Base-by-base conservation (phyloP, 2,329 filamentous ascomycete species). In the Neonectria hederae region DNA sequence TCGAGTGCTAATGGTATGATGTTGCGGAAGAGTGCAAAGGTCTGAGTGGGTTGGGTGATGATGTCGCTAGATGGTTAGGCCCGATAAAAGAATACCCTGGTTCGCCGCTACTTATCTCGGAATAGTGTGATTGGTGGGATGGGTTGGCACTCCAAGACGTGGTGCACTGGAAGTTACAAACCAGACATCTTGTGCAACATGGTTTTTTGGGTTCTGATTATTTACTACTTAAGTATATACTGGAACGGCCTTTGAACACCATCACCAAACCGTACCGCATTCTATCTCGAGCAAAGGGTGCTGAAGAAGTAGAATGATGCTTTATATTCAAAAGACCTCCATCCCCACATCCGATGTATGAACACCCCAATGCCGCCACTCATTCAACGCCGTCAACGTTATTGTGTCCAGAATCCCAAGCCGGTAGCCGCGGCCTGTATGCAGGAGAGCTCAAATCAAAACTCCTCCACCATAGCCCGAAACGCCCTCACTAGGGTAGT, bases 351-450 rank as follows among this genome's bases (percentile, higher is more conserved):
- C 53, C 61, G n/a, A 43, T 65, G 22, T 60, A 66, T 70, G 60
- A 68, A 68, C 71, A 73, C 65, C 69, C 56, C 62, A 63, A 59
- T 69, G 32, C 59, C 66, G 59, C 62, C 60, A 61, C 59, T 63
- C 69, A 60, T 68, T 69, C 65, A 76, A 77, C 75, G 75, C 75
- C 75, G 60, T 68, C 68, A 63, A 69, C 68, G 62, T 75, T 68
- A 66, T 40, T 65, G 64, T 71, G 64, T 67, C 67, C 57, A 66
- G 61, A 71, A 64, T 65, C 66, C 71, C 49, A 56, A 58, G 65
- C 62, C 54, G 66, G 26, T 68, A 67, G 66, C 67, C 66, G 49
- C 62, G 65, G 58, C 55, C 63, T 59, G 58, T 66, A 69, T 73
- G 59, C 62, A 66, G 56, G 60, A 66, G 55, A 70, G 53, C 62